Conservation (phyloP, 345 rosid species). For the Brassica cretica region DNA sequence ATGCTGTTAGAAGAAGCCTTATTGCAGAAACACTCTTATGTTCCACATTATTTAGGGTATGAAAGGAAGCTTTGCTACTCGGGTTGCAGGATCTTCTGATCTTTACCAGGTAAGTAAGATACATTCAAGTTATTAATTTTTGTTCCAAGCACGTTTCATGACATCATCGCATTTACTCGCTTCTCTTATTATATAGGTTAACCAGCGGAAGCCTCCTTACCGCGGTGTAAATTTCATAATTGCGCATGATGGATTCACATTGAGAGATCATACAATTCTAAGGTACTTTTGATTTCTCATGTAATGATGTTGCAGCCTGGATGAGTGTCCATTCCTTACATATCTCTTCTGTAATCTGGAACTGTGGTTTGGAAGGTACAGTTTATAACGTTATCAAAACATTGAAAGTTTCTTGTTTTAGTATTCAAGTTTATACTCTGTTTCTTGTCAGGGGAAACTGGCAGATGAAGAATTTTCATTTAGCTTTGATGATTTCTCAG, state of each 20-base stretch:
- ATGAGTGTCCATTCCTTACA: not conserved
- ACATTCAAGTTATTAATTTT: not conserved
- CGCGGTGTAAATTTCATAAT: constrained; percentile 77
- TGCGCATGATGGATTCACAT: constrained; percentile 93
- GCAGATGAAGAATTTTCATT: constrained; percentile 92
- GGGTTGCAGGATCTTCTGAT: constrained; percentile 86
- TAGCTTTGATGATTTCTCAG: constrained; percentile 89
- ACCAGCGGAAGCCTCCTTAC: constrained; percentile 90
- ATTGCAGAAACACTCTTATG: constrained; percentile 5
- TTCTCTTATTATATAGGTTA: constrained; percentile 39
- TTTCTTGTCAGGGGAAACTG: constrained; percentile 68
- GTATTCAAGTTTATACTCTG: constrained; percentile 7
- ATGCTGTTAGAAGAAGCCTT: not conserved
- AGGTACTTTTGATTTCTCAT: constrained; percentile 51
- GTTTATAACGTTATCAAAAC: not conserved
- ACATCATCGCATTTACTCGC: not conserved
- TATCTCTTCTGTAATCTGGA: constrained; percentile 51
- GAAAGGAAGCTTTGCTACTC: constrained; percentile 89
- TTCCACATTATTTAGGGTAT: constrained; percentile 46
- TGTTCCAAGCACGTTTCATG: not conserved
- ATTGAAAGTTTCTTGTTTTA: not conserved
- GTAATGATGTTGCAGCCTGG: constrained; percentile 10
- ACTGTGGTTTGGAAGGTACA: constrained; percentile 90
- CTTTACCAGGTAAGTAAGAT: constrained; percentile 70
- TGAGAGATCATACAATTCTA: constrained; percentile 77